phyloP scores from a whole-genome alignment of 495 filamentous ascomycete genomes.

The Penicillium cataractarum region DNA sequence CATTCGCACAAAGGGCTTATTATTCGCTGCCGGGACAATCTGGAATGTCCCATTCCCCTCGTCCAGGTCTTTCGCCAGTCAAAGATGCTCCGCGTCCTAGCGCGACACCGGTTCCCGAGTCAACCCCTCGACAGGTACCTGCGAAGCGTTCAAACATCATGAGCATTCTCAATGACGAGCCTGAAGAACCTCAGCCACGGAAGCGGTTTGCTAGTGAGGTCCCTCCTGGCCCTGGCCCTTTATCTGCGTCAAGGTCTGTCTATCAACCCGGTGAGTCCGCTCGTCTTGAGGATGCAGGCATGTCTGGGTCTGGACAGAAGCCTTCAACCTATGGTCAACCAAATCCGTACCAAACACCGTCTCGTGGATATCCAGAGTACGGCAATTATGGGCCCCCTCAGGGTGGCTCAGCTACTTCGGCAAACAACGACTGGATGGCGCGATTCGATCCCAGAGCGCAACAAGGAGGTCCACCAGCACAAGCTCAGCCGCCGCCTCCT shows the following conservation, averaged over 20 bases:
- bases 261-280: slow-evolving; percentile 24
- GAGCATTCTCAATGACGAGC: slow-evolving; percentile 61
- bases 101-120: slow-evolving; percentile 42
- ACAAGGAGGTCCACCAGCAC: slow-evolving; percentile 33
- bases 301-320: slow-evolving; percentile 25
- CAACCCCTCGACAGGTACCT: slow-evolving; percentile 48
- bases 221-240: slow-evolving; percentile 15
- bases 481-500: slow-evolving; percentile 24
- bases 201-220: slow-evolving; percentile 52
- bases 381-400: slow-evolving; percentile 32
- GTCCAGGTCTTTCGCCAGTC: slow-evolving; percentile 43
- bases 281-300: slow-evolving; percentile 33
- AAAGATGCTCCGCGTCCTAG: slow-evolving; percentile 45
- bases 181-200: slow-evolving; percentile 56
- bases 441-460: slow-evolving; percentile 49
- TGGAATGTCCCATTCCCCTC: slow-evolving; percentile 36
- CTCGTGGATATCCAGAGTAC: slow-evolving; percentile 45
- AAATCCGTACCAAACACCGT: slow-evolving; percentile 33
- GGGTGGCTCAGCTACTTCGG: slow-evolving; percentile 30
- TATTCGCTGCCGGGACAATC: slow-evolving; percentile 34
- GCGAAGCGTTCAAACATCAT: slow-evolving; percentile 64
- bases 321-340: slow-evolving; percentile 32
- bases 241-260: slow-evolving; percentile 17
- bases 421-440: slow-evolving; percentile 52
- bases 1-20: slow-evolving; percentile 38